These are phyloP conservation scores for Grosmannia clavigera DNA, from an alignment of 2,329 filamentous ascomycete genomes.

Conservation along the genomic window DNA sequence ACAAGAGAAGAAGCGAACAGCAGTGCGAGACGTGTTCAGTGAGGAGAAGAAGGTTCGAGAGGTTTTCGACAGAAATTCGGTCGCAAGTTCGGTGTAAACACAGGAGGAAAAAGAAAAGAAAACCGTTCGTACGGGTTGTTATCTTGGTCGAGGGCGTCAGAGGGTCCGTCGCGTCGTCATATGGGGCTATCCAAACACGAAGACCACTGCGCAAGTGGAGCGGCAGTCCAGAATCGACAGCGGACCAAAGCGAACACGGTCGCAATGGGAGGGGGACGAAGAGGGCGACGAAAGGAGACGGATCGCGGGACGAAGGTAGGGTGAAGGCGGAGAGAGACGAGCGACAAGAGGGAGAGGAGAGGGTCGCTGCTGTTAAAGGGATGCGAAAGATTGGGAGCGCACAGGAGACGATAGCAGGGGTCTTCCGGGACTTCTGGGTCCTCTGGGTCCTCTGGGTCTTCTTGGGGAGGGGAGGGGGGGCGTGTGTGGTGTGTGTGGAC, in stretches of 20 bases:
- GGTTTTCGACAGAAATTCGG: background rate
- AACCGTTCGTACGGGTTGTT: background rate
- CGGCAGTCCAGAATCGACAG: background rate
- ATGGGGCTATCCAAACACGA: slow-evolving; percentile 1
- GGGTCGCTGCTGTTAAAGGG: background rate
- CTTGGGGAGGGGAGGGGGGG: background rate
- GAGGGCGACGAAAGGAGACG: background rate
- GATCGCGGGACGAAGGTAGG: background rate
- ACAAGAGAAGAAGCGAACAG: background rate
- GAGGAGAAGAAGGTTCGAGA: background rate
- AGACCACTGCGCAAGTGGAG: background rate
- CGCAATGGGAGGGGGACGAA: background rate
- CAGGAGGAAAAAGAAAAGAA: background rate
- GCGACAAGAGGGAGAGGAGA: background rate
- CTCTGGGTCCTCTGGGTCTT: too few species aligned
- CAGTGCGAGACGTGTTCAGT: background rate
- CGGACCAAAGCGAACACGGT: background rate
- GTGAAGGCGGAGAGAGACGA: background rate
- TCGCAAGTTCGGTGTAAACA: background rate
- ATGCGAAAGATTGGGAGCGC: background rate
- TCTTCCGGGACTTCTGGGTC: too few species aligned
- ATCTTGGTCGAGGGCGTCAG: background rate
- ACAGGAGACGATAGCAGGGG: too few species aligned
- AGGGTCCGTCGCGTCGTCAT: background rate
- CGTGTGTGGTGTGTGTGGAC: background rate